A percentile compares a stretch with the other conserved stretches of the same genome.
Evolutionary conservation across 2,329 filamentous ascomycete genomes (phyloP).

Genomic region (Ophiostoma ulmi): DNA sequence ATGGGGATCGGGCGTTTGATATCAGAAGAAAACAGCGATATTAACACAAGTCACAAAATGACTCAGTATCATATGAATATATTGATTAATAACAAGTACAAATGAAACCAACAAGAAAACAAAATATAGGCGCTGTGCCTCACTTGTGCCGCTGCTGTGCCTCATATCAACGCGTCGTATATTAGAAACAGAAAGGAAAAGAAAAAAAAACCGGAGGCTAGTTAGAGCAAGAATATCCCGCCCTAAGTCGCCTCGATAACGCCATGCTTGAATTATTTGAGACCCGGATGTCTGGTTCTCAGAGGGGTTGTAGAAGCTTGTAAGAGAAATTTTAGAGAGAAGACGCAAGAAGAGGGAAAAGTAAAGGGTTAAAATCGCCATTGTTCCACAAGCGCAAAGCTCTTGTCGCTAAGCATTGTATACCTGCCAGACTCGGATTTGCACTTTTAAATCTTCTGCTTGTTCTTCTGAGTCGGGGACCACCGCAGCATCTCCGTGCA

Average conservation of each 20-base stretch:
- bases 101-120: background rate
- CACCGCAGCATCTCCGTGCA: constrained; percentile 25
- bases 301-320: background rate
- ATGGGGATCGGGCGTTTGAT: background rate
- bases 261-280: background rate
- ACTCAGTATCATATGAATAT: background rate
- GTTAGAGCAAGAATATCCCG: background rate
- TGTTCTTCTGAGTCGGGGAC: constrained; percentile 15
- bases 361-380: background rate
- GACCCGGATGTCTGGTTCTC: background rate
- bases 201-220: background rate
- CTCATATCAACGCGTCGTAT: background rate
- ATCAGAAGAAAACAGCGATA: background rate
- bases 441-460: background rate
- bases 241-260: background rate
- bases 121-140: background rate
- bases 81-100: background rate
- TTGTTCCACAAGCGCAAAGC: background rate
- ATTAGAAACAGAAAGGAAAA: background rate
- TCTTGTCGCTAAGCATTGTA: background rate
- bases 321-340: background rate
- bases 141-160: constrained; percentile 1
- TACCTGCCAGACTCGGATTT: background rate
- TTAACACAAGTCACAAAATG: background rate
- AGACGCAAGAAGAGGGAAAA: background rate